Percentiles rank a stretch among this genome's conserved stretches.
Conservation (phyloP, 768 basidiomycete species). For the Suillus ampliporus region DNA sequence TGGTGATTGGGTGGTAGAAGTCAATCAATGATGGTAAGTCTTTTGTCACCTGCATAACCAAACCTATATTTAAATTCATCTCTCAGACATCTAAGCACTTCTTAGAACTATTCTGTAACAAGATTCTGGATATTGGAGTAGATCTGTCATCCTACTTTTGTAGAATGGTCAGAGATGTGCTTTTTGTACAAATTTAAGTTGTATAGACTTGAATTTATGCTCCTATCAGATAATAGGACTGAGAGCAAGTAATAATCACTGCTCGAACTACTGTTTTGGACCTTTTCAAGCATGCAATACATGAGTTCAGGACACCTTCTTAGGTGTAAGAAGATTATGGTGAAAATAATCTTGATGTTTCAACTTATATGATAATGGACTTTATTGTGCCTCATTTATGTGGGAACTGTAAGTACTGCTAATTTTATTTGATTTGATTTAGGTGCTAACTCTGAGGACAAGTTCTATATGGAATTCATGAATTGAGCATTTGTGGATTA, state of each 20-base stretch:
- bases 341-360: conserved; percentile 35
- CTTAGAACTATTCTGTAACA: conserved; percentile 45
- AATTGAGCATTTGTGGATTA: conserved; percentile 53
- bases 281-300: conserved; percentile 25
- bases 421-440: background rate
- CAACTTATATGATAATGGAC: conserved; percentile 35
- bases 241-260: conserved; percentile 32
- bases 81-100: conserved; percentile 43
- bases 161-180: too few species aligned
- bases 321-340: conserved; percentile 32
- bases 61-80: too few species aligned
- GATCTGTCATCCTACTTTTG: conserved; percentile 34
- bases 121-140: conserved; percentile 44
- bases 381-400: conserved; percentile 28
- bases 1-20: conserved; percentile 32
- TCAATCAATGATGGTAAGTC: conserved; percentile 32
- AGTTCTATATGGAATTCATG: conserved; percentile 47
- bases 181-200: too few species aligned
- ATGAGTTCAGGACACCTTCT: conserved; percentile 25
- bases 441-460: background rate
- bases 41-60: background rate
- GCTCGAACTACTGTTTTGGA: conserved; percentile 28
- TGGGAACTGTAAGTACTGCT: conserved; percentile 35
- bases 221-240: conserved; percentile 34
- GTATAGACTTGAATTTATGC: too few species aligned